A percentile compares a stretch with the other conserved stretches of the same genome.
phyloP scores from a whole-genome alignment of 2,329 filamentous ascomycete species.

The Alternaria consortialis region DNA sequence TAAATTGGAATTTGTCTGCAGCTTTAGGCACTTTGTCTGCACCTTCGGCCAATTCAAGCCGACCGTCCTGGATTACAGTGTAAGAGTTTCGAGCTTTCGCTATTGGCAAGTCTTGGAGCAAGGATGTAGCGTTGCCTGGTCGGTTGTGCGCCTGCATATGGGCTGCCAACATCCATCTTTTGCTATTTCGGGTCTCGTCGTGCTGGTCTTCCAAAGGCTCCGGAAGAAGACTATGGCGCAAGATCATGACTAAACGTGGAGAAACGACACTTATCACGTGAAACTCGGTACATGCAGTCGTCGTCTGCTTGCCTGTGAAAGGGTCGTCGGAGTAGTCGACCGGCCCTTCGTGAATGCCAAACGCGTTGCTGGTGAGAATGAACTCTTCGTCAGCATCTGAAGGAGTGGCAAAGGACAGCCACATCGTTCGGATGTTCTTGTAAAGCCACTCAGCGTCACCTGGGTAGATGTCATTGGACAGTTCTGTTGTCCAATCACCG shows the following conservation, averaged over 20 bases:
- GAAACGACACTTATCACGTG: background rate
- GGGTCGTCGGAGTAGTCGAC: background rate
- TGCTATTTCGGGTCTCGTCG: background rate
- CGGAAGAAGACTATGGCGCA: background rate
- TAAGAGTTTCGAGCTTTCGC: conserved; percentile 20
- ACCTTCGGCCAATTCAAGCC: background rate
- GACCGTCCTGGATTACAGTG: background rate
- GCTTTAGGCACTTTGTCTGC: background rate
- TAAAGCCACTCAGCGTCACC: conserved; percentile 45
- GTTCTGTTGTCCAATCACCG: conserved; percentile 35
- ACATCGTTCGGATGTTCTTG: conserved; percentile 34
- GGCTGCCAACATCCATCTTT: background rate
- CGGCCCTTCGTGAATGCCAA: conserved; percentile 1
- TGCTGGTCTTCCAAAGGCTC: background rate
- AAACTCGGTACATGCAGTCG: background rate
- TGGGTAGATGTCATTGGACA: conserved; percentile 34
- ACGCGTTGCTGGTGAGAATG: background rate
- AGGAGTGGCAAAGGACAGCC: conserved; percentile 20
- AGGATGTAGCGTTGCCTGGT: conserved; percentile 7
- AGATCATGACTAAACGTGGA: background rate
- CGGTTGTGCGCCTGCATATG: background rate
- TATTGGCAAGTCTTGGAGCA: conserved; percentile 21
- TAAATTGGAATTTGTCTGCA: background rate
- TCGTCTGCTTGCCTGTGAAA: background rate
- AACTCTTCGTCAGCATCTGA: background rate